These are phyloP conservation scores for Ustulina deusta DNA, from an alignment of 2,329 filamentous ascomycete species.

Conservation along the genomic window DNA sequence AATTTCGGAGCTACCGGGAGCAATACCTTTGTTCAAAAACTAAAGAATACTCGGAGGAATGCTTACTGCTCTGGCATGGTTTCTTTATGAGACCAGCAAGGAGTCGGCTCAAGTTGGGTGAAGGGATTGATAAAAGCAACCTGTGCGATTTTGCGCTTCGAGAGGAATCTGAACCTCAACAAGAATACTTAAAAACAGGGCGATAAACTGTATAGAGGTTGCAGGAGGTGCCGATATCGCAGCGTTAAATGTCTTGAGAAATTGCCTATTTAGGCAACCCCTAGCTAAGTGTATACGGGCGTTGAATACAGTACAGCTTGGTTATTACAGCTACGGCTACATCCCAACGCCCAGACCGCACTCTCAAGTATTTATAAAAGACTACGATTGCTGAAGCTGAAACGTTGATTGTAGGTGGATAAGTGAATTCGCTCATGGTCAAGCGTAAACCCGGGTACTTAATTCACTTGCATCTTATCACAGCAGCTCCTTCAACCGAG, in stretches of 20 bases:
- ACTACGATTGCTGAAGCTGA: no score
- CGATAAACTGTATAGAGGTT: background rate
- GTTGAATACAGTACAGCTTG: background rate
- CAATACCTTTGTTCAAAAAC: background rate
- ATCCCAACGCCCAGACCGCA: background rate
- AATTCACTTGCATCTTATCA: no score
- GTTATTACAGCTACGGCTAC: background rate
- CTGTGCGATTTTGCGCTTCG: background rate
- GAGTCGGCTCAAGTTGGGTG: background rate
- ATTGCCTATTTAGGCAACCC: constrained; percentile 7
- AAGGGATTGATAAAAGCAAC: background rate
- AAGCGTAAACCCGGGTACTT: no score
- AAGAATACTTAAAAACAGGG: background rate
- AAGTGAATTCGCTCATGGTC: background rate
- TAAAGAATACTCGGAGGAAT: background rate
- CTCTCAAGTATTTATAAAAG: background rate
- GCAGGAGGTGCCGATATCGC: constrained; percentile 30
- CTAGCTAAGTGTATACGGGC: no score
- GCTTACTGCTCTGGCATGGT: constrained; percentile 33
- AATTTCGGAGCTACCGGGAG: background rate
- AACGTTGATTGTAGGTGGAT: background rate
- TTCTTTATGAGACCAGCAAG: background rate
- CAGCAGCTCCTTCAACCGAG: no score
- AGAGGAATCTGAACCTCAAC: background rate
- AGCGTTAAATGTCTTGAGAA: background rate